phyloP scores from a whole-genome alignment of 495 filamentous ascomycete genomes.

The Aspergillus leporis region DNA sequence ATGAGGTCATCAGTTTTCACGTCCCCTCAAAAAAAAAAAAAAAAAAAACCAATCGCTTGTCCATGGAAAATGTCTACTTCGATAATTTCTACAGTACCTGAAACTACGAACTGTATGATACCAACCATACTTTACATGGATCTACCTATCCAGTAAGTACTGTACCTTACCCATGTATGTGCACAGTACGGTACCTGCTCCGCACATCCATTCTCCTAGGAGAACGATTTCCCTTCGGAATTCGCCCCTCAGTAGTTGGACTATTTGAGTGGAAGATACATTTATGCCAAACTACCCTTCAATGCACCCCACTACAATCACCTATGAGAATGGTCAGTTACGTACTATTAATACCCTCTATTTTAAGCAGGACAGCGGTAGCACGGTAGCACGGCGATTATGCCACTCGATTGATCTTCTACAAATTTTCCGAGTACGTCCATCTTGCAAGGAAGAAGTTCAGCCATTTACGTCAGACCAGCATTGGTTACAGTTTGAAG shows the following conservation, averaged over 20 bases:
- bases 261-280: constrained; percentile 3
- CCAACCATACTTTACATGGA: background rate
- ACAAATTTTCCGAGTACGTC: background rate
- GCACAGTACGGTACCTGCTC: constrained; percentile 4
- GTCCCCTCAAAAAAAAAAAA: background rate
- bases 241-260: constrained; percentile 3
- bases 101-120: background rate
- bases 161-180: background rate
- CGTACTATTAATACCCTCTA: constrained; percentile 6
- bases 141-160: background rate
- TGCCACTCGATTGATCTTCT: constrained; percentile 7
- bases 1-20: background rate
- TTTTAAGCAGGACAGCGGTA: background rate
- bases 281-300: constrained; percentile 7
- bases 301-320: constrained; percentile 8
- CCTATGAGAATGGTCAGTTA: constrained; percentile 10
- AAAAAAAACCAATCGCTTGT: background rate
- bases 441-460: background rate
- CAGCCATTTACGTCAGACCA: constrained; percentile 1
- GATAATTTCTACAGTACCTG: background rate
- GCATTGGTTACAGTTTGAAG: background rate
- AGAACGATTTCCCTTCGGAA: constrained; percentile 2
- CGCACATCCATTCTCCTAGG: constrained; percentile 3
- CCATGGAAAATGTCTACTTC: background rate
- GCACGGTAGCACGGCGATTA: background rate